Conservation (phyloP, 116 monocot species). For the Phalaenopsis hybrid region DNA sequence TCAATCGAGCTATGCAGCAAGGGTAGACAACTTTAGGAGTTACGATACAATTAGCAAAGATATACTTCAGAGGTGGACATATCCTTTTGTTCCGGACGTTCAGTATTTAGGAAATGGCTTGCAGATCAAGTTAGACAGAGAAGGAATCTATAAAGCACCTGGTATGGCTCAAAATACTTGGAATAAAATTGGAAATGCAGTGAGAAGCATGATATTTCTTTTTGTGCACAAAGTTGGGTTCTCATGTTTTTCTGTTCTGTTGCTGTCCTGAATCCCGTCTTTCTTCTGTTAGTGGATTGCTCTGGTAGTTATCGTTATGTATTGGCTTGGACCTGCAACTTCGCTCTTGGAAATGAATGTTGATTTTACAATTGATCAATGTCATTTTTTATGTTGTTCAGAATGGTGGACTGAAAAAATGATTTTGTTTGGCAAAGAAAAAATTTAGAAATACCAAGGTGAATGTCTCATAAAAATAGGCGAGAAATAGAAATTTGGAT, state of each 20-base stretch:
- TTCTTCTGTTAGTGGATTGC: neutral
- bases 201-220: neutral
- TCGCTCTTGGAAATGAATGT: neutral
- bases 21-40: conserved; percentile 90
- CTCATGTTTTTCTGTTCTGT: neutral
- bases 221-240: neutral
- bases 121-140: conserved; percentile 52
- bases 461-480: neutral
- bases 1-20: conserved; percentile 85
- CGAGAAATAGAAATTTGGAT: neutral
- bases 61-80: conserved; percentile 89
- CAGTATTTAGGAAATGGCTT: conserved; percentile 47
- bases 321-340: neutral
- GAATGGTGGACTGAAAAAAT: neutral
- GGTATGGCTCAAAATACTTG: conserved; percentile 35
- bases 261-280: neutral
- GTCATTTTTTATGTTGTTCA: neutral
- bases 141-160: conserved; percentile 70
- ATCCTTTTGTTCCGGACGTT: conserved; percentile 87
- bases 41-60: conserved; percentile 97
- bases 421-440: neutral
- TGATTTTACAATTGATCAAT: neutral
- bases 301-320: neutral
- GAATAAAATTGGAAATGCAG: neutral
- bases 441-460: neutral